Conservation (phyloP, 305 asterid species). For the Vinca major region DNA sequence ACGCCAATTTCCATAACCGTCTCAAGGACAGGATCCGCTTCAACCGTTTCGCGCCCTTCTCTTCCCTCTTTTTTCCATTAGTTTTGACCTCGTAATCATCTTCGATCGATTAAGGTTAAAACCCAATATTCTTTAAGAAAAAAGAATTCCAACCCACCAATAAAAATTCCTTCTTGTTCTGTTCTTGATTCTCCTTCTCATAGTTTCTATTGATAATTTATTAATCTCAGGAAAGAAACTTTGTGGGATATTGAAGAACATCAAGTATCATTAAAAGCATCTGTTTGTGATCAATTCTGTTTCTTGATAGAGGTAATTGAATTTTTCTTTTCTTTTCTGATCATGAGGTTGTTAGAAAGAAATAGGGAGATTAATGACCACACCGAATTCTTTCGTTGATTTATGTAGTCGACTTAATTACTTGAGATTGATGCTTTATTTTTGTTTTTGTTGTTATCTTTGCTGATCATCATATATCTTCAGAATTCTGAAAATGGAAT, state of each 20-base stretch:
- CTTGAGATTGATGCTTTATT: too few species aligned
- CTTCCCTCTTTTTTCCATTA: neutral
- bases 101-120: neutral
- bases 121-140: neutral
- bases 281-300: neutral
- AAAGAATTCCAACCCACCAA: neutral
- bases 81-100: constrained; percentile 10
- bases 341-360: neutral
- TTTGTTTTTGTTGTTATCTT: too few species aligned
- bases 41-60: constrained; percentile 25
- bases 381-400: too few species aligned
- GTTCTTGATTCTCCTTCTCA: neutral
- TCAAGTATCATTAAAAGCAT: neutral
- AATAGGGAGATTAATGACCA: too few species aligned
- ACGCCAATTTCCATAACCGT: constrained; percentile 48
- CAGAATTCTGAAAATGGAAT: too few species aligned
- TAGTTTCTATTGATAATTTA: constrained; percentile 5
- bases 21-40: constrained; percentile 29
- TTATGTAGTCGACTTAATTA: too few species aligned
- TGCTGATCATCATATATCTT: too few species aligned
- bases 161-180: neutral
- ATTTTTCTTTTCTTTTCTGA: neutral
- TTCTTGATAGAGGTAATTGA: neutral
- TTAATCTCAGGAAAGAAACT: neutral
- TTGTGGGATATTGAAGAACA: constrained; percentile 23